Base-by-base conservation (phyloP, 2,329 filamentous ascomycete species). In the Aspergillus sp. region DNA sequence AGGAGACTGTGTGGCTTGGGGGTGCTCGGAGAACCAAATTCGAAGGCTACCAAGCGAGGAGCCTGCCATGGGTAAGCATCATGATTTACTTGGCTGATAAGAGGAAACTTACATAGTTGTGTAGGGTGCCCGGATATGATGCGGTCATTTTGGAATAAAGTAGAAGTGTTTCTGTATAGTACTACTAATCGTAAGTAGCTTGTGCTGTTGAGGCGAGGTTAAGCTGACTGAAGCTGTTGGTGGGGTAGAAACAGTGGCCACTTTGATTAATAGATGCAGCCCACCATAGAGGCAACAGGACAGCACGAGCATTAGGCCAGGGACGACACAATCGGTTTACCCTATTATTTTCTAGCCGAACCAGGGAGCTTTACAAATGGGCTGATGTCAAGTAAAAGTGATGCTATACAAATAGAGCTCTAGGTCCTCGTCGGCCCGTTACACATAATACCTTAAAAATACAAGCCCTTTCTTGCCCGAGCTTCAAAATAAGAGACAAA, bases 1-100 rank as follows among this genome's bases (percentile, higher is more conserved):
- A 87, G 72, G 49, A 87, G 72, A 26, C 79, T 82, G 70, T 85
- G 67, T 42, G 68, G 69, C 50, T 76, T 77, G 41, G 53, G 61
- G 60, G 66, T 56, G 44, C 55, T 47, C 17, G 64, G 52, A 12
- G 62, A 60, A 17, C 63, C 66, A 59, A 74, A 78, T 64, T 79
- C 77, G 59, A 78, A 78, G 12, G 75, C 71, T 41, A 73, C 70
- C 15, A 79, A 70, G 34, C 65, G 67, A 39, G 71, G 67, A 52
- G 75, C 68, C 76, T 78, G 24, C 6, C 15, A 26, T 24, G 22
- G 48, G 34, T 36, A n/a, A 36, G 15, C 34, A n/a, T 36, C 34
- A 36, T 36, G n/a, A 22, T 60, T 43, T 56, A 39, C 59, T 18
- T 49, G 56, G 34, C 34, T 39, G 30, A 49, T 50, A 30, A 41